Conservation (phyloP, 2,329 filamentous ascomycete species). For the Alternaria postmessia region DNA sequence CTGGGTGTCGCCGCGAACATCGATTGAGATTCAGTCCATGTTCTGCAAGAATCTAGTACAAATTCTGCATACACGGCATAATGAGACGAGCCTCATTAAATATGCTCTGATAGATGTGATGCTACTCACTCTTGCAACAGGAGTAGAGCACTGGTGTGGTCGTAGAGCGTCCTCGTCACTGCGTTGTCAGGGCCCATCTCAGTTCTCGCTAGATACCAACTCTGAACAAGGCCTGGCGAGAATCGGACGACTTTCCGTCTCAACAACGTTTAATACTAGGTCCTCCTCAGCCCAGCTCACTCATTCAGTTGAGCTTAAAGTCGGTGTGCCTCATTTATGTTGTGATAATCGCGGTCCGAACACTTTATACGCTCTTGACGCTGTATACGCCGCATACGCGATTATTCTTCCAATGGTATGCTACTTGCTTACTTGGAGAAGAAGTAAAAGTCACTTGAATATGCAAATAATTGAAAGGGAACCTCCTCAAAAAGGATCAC, state of each 20-base stretch:
- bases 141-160: neutral
- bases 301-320: neutral
- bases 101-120: neutral
- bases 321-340: neutral
- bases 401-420: constrained; percentile 3
- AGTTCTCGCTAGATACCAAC: neutral
- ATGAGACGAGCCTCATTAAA: neutral
- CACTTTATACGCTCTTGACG: constrained; percentile 29
- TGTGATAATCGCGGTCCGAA: neutral
- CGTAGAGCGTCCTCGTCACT: neutral
- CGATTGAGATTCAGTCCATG: neutral
- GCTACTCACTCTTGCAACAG: neutral
- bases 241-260: too few relatives aligned
- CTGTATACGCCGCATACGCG: constrained; percentile 26
- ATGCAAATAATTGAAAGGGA: neutral
- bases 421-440: neutral
- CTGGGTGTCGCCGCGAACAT: neutral
- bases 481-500: neutral
- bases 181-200: neutral
- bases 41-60: neutral
- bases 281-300: neutral
- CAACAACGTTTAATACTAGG: neutral
- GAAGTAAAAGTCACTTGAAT: neutral
- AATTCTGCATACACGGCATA: neutral
- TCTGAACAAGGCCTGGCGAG: neutral